Evolutionary conservation across 116 monocot genomes (phyloP).

Genomic region (Papilionanthe hybrid): DNA sequence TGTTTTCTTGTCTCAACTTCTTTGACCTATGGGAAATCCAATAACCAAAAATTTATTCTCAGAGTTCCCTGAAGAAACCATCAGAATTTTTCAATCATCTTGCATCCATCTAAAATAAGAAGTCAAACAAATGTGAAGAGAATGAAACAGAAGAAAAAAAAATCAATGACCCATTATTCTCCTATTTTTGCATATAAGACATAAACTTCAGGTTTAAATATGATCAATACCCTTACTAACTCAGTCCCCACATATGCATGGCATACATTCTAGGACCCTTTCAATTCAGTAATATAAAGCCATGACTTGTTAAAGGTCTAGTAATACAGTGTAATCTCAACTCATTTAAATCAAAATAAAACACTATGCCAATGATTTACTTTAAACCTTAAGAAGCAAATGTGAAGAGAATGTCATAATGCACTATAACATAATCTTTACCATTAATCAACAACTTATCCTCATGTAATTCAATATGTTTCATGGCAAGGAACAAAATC

Average conservation of each 20-base stretch:
- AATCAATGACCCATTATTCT: not conserved
- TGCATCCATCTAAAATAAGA: not conserved
- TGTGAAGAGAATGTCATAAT: not conserved
- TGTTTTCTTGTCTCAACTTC: not conserved
- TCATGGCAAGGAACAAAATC: not conserved
- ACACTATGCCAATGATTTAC: not conserved
- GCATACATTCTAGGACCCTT: not conserved
- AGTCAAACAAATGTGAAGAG: not conserved
- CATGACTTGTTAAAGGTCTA: not conserved
- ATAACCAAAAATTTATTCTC: not conserved
- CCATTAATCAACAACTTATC: not conserved
- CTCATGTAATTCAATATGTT: not conserved
- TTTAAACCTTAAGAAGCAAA: not conserved
- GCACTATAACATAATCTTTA: not conserved
- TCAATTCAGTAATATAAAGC: not conserved
- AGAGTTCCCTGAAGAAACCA: not conserved
- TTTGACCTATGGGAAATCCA: not conserved
- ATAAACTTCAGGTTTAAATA: not conserved
- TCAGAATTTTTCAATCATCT: not conserved
- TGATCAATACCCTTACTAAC: not conserved
- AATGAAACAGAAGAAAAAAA: not conserved
- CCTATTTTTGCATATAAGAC: not conserved
- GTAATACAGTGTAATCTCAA: not conserved
- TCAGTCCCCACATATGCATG: not conserved
- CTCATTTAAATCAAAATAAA: not conserved